These are phyloP conservation scores for Tilletia indica DNA, from an alignment of 1,284 basidiomycete genomes.

Conservation along the genomic window DNA sequence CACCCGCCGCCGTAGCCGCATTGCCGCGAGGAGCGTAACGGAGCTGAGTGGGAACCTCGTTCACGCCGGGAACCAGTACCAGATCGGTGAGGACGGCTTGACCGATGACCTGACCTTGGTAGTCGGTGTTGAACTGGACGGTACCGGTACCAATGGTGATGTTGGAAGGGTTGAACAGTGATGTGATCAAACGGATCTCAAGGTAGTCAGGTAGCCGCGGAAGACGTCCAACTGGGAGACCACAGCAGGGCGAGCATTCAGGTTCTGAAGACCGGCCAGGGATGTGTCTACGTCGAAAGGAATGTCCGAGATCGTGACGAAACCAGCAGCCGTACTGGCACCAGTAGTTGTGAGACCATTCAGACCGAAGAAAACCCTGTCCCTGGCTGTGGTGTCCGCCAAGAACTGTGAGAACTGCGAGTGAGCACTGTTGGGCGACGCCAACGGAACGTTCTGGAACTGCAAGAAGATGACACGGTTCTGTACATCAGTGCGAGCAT, in stretches of 20 bases:
- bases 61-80: conserved; percentile 38
- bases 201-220: conserved; percentile 69
- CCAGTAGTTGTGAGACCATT: conserved; percentile 65
- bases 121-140: conserved; percentile 66
- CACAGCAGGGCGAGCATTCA: conserved; percentile 65
- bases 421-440: conserved; percentile 63
- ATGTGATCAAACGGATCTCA: conserved; percentile 66
- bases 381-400: conserved; percentile 65
- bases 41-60: conserved; percentile 61
- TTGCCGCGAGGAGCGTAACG: conserved; percentile 67
- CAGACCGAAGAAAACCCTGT: conserved; percentile 63
- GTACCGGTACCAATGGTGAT: conserved; percentile 70
- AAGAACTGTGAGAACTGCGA: conserved; percentile 66
- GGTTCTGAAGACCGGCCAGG: conserved; percentile 69
- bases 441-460: conserved; percentile 68
- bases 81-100: conserved; percentile 63
- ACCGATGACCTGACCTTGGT: conserved; percentile 65
- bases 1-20: conserved; percentile 63
- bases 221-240: conserved; percentile 69
- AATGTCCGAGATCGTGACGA: conserved; percentile 64
- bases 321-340: conserved; percentile 71
- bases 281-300: conserved; percentile 67
- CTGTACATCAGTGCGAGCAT: conserved; percentile 67
- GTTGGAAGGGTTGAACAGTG: conserved; percentile 62
- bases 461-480: conserved; percentile 66